Base-by-base conservation (phyloP, 768 basidiomycete species). In the Tubosaeta sp. region DNA sequence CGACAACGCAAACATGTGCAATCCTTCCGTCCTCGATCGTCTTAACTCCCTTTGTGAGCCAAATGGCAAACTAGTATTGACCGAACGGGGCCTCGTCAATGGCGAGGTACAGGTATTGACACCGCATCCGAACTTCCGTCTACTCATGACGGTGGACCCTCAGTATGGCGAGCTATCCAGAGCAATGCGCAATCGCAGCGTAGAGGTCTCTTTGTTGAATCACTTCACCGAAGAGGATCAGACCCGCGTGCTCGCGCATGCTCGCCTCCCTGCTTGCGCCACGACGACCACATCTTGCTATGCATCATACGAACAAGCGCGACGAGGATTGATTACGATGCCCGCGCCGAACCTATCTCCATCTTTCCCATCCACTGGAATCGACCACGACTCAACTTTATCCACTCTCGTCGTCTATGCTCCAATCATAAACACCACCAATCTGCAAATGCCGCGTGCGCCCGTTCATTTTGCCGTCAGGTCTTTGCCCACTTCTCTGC, bases 111-210 rank as follows among this genome's bases (percentile, higher is more conserved):
- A 92, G 59, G 67, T 84, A 47, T 71, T 98, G 56, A 74, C 70
- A 38, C 95, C 97, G 2, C 95, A 98, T 65, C 83, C 87, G 2
- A 76, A 86, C 59, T 99, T 99, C 72, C 81, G 95, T 26, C 74
- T 99, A 6, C 88, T 98, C 71, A 95, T 99, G 93, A 82, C 85
- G 2, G 84, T 95, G 47, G 91, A 99, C 64, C 89, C 92, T 27
- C 85, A 86, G 55, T 79, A 86, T 55, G 97, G 97, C 42, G 97
- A 99, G 70, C 74, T 98, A 11, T 98, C 97, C 2, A 80, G 97
- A 34, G 97, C 97, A 2, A 99, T 99, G 97, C 87, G 97, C 25
- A 99, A 99, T 71, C 84, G 97, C 51, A 95, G 95, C 16, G 75
- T 97, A 33, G 97, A 99, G 69, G 78, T 97, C 43, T 77, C 79